Evolutionary conservation across 805 yeast genomes (phyloP).

Genomic region (Metschnikowia lachancei): DNA sequence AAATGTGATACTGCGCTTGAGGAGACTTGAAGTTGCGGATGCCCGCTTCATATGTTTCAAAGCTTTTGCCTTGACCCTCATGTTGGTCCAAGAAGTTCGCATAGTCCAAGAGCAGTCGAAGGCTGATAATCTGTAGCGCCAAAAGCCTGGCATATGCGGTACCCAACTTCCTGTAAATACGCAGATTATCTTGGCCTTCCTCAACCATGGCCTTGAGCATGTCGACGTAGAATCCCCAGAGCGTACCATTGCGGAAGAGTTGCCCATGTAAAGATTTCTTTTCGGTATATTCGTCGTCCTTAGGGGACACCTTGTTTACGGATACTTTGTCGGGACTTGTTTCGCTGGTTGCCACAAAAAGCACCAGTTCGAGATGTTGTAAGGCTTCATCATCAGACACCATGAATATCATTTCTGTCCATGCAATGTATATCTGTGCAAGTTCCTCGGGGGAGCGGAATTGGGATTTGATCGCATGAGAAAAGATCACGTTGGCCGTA

Average conservation of each 20-base stretch:
- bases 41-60: constrained; percentile 66
- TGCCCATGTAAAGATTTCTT: constrained; percentile 45
- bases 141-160: constrained; percentile 31
- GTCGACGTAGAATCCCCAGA: constrained; percentile 78
- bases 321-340: not conserved
- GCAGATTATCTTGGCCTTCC: constrained; percentile 24
- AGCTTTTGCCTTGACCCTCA: constrained; percentile 47
- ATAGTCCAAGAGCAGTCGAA: constrained; percentile 61
- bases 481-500: constrained; percentile 61
- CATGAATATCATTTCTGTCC: constrained; percentile 68
- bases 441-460: constrained; percentile 61
- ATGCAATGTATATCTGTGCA: constrained; percentile 65
- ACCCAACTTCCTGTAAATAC: constrained; percentile 17
- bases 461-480: constrained; percentile 69
- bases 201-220: constrained; percentile 57
- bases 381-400: constrained; percentile 43
- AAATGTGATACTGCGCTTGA: constrained; percentile 55
- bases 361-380: constrained; percentile 32
- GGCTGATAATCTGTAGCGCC: constrained; percentile 62
- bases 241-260: constrained; percentile 54
- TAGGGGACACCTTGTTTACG: not conserved
- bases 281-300: not conserved
- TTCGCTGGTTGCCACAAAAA: constrained; percentile 15
- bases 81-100: constrained; percentile 56
- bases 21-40: constrained; percentile 59